Percentiles rank a stretch among this genome's conserved stretches.
phyloP scores from a whole-genome alignment of 2,329 filamentous ascomycete genomes.

The Lecanosticta acicola region DNA sequence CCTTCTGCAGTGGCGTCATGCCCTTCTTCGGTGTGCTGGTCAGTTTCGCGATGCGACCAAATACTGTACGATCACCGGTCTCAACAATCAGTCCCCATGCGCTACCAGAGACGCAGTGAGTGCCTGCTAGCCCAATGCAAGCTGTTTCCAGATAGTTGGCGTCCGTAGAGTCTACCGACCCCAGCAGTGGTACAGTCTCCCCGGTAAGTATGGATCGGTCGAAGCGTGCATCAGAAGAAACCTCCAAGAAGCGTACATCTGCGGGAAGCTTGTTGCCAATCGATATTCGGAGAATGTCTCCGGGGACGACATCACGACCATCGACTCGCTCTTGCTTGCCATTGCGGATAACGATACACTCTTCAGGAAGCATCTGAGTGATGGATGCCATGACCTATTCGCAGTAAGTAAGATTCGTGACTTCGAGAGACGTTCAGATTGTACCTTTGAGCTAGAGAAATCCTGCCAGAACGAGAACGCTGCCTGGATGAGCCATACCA shows the following conservation, averaged over 20 bases:
- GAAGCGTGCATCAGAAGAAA: conserved; percentile 64
- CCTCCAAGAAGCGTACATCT: conserved; percentile 64
- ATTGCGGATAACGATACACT: conserved; percentile 60
- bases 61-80: conserved; percentile 67
- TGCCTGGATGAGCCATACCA: conserved; percentile 59
- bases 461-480: conserved; percentile 58
- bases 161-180: conserved; percentile 61
- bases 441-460: conserved; percentile 61
- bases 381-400: conserved; percentile 74
- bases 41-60: conserved; percentile 65
- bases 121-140: conserved; percentile 73
- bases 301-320: conserved; percentile 58
- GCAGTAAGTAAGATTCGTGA: conserved; percentile 65
- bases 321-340: conserved; percentile 39
- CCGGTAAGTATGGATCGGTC: conserved; percentile 69
- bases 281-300: conserved; percentile 63
- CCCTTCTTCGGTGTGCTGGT: conserved; percentile 64
- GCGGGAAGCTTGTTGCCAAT: conserved; percentile 69
- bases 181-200: conserved; percentile 57
- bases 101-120: conserved; percentile 66
- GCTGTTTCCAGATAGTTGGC: conserved; percentile 71
- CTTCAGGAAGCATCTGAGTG: conserved; percentile 71
- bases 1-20: conserved; percentile 64
- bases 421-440: conserved; percentile 60
- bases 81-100: conserved; percentile 63